These are phyloP conservation scores for Graphilbum sp. DNA, from an alignment of 2,329 filamentous ascomycete species.

Conservation along the genomic window DNA sequence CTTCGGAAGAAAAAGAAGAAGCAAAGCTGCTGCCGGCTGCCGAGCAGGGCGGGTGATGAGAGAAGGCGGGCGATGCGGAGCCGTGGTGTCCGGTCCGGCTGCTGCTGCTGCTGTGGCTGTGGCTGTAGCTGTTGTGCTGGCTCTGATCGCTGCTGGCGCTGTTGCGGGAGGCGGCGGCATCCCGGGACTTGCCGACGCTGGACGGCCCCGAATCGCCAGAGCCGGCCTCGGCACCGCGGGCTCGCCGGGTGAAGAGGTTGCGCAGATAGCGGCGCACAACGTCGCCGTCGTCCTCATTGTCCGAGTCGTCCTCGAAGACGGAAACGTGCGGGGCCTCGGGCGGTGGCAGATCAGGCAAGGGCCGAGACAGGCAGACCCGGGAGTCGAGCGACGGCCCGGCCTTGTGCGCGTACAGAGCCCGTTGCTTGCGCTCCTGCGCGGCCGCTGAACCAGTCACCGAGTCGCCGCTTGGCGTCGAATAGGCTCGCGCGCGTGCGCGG, in stretches of 20 bases:
- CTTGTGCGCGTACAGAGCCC: no score
- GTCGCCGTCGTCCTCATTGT: slow-evolving; percentile 9
- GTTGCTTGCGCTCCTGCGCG: no score
- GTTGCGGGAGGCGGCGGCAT: background rate
- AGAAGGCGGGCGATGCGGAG: slow-evolving; percentile 4
- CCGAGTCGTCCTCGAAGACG: slow-evolving; percentile 10
- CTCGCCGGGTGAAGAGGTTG: slow-evolving; percentile 7
- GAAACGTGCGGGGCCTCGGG: slow-evolving; percentile 2
- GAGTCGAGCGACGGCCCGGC: background rate
- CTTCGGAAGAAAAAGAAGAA: slow-evolving; percentile 1
- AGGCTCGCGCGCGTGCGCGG: slow-evolving; percentile 4
- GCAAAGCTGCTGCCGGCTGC: background rate
- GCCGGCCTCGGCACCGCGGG: slow-evolving; percentile 2
- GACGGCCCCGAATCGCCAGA: no score
- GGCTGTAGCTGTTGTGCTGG: background rate
- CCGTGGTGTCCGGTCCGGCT: slow-evolving; percentile 7
- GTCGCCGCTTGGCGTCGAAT: background rate
- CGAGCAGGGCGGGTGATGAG: background rate
- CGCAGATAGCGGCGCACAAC: slow-evolving; percentile 8
- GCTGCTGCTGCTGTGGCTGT: slow-evolving; percentile 1
- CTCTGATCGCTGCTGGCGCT: background rate
- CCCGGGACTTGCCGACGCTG: background rate
- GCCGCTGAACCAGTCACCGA: no score
- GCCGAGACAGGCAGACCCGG: background rate
- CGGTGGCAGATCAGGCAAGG: background rate